These are phyloP conservation scores for Lepiota brunneoincarnata DNA, from an alignment of 768 basidiomycete species.

Conservation along the genomic window DNA sequence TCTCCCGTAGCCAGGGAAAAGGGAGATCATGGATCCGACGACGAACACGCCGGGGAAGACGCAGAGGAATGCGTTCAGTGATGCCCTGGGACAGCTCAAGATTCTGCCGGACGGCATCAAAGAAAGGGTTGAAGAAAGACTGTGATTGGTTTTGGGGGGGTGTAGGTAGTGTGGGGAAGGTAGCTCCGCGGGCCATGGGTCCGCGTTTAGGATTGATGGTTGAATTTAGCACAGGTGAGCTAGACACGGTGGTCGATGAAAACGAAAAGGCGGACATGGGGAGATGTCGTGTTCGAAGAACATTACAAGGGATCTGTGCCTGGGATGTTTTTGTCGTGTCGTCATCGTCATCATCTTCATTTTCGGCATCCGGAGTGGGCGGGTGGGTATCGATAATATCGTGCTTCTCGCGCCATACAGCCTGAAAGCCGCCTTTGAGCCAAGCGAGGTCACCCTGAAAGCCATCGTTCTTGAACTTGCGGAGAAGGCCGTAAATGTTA, in stretches of 20 bases:
- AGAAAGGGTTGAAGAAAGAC: constrained; percentile 82
- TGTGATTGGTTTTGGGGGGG: constrained; percentile 20
- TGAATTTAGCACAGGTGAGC: constrained; percentile 19
- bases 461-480: constrained; percentile 63
- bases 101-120: constrained; percentile 90
- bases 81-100: constrained; percentile 72
- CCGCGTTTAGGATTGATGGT: constrained; percentile 18
- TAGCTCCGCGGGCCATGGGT: constrained; percentile 15
- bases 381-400: constrained; percentile 51
- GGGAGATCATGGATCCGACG: constrained; percentile 72
- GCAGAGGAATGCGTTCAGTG: constrained; percentile 81
- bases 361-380: constrained; percentile 48
- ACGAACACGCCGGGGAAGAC: constrained; percentile 46
- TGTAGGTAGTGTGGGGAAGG: constrained; percentile 15
- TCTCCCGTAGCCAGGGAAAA: constrained; percentile 73
- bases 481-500: constrained; percentile 70
- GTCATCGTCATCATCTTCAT: constrained; percentile 49
- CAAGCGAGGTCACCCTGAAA: constrained; percentile 66
- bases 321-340: constrained; percentile 8
- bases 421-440: constrained; percentile 81
- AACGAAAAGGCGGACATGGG: constrained; percentile 64
- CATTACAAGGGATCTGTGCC: constrained; percentile 14
- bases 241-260: constrained; percentile 38
- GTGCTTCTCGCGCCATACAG: constrained; percentile 53
- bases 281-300: constrained; percentile 57